phyloP scores from a whole-genome alignment of 495 filamentous ascomycete species.

The Lasiosphaeria hispida region DNA sequence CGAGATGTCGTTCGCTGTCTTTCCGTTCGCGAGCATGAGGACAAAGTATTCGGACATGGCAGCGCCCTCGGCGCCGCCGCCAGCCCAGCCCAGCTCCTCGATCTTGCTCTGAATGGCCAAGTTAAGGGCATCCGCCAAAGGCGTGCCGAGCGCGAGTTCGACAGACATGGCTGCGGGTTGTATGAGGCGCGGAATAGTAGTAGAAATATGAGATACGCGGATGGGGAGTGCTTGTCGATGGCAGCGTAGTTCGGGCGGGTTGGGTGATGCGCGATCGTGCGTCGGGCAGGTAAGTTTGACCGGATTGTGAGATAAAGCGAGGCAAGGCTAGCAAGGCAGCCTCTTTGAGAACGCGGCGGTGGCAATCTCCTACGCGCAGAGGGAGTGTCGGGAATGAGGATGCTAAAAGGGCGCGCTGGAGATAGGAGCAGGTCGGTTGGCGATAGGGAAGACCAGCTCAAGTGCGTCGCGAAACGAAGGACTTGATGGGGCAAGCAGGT shows the following conservation, averaged over 20 bases:
- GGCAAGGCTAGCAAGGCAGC: background rate
- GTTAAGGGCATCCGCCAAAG: slow-evolving; percentile 77
- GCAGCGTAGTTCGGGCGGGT: background rate
- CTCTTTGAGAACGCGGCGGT: slow-evolving; percentile 6
- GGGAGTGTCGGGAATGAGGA: background rate
- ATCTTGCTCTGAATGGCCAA: slow-evolving; percentile 84
- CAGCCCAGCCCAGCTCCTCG: slow-evolving; percentile 90
- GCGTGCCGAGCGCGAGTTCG: slow-evolving; percentile 68
- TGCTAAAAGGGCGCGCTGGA: background rate
- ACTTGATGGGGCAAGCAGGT: background rate
- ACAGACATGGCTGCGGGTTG: slow-evolving; percentile 58
- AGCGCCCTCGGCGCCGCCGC: slow-evolving; percentile 73
- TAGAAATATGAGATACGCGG: background rate
- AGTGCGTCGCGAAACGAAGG: slow-evolving; percentile 8
- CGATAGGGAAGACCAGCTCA: background rate
- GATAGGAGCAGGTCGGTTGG: background rate
- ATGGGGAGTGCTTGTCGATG: no score
- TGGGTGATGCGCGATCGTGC: no score
- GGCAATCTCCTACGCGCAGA: slow-evolving; percentile 1
- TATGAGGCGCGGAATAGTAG: background rate
- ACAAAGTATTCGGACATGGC: slow-evolving; percentile 94
- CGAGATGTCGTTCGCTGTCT: slow-evolving; percentile 84
- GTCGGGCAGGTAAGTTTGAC: no score
- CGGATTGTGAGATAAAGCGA: background rate
- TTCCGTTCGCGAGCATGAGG: slow-evolving; percentile 92